Evolutionary conservation across 257 asterid genomes (phyloP), one percentile per base, ranked within the genome.

Genomic region (Solanum corneliomulleri): DNA sequence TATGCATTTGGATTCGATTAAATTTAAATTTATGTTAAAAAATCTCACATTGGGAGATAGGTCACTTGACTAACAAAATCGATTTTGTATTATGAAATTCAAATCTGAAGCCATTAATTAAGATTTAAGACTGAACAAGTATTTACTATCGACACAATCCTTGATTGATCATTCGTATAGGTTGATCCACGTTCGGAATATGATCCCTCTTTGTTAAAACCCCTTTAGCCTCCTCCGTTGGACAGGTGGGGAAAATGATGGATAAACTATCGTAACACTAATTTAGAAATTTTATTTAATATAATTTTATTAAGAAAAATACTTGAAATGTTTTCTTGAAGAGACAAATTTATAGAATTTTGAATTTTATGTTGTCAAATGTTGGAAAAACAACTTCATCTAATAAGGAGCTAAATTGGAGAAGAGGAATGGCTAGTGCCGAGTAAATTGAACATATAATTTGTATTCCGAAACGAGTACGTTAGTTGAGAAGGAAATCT

Each of bases 21-120:
- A 18, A 52, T 52, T 18, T 52, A 52, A 52, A 52, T 52, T 52
- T 52, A 18, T 52, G 11, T 52, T 9, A 18, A 1, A 49, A 52
- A 18, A 52, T 52, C n/a, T 52, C n/a, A 16, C 0, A 6, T 5
- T 49, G n/a, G 0, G 0, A 52, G 18, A 52, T 6, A 16, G 9
- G 0, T 16, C 0, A 0, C 4, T 11, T 58, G 4, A 4, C 5
- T 20, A 58, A 58, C 2, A 8, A 58, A 20, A 1, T 20, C 25
- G 0, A 58, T 2, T 20, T 58, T 7, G 2, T 58, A 58, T 58
- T 7, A 58, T 20, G 5, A 0, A 20, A 58, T 20, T 58, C 5
- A 58, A 56, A 20, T 0, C 9, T 20, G 25, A 58, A 58, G 3
- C 0, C 15, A 21, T 1, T 9, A 60, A 60, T 60, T 60, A 23